Evolutionary conservation across 208 protist genomes (phyloP), one percentile per base, ranked within the genome.

Genomic region (Herpetomonas samuelpessoai): DNA sequence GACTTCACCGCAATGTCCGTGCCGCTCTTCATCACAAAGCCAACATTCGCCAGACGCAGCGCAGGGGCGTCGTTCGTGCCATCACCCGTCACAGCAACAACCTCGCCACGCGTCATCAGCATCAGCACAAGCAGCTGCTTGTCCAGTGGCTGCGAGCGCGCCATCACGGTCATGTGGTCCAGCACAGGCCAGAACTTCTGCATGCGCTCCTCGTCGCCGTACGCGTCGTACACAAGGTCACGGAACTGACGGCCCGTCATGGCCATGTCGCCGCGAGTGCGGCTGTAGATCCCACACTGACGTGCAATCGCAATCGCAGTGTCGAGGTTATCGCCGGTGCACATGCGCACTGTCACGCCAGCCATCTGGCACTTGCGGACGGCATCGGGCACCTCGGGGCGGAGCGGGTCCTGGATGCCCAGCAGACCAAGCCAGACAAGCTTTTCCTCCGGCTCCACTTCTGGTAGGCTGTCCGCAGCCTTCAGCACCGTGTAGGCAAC

Each of bases 61-160:
- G 97, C 96, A 14, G 96, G 97, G n/a, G 93, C 97, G 74, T 99
- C 98, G 78, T 99, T 99, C 48, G 91, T 98, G 48, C 97, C 97
- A 65, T 99, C 98, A 28, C 98, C 98, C 3, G 96, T 98, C 75
- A 94, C 81, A 35, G 79, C 83, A 25, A 92, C 76, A 9, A 92
- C 71, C 73, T 97, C 79, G 9, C 75, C 79, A 27, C 92, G 77
- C 31, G 30, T 68, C 67, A 88, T 81, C 48, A 97, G 78, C 75
- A 86, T 85, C 65, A 78, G 68, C 68, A 97, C 89, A 3, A 97
- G 73, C 60, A 89, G 71, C 62, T 89, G 80, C 83, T 97, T 96
- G 81, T 97, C 86, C 68, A 83, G 63, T 18, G 91, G 92, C 60
- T 81, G 82, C 45, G 77, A 95, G 47, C 89, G 83, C 19, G 83